These are phyloP conservation scores for slime mould (Dictyostelium discoideum) DNA, from an alignment of 78 protist genomes.

Conservation along the genomic window DNA sequence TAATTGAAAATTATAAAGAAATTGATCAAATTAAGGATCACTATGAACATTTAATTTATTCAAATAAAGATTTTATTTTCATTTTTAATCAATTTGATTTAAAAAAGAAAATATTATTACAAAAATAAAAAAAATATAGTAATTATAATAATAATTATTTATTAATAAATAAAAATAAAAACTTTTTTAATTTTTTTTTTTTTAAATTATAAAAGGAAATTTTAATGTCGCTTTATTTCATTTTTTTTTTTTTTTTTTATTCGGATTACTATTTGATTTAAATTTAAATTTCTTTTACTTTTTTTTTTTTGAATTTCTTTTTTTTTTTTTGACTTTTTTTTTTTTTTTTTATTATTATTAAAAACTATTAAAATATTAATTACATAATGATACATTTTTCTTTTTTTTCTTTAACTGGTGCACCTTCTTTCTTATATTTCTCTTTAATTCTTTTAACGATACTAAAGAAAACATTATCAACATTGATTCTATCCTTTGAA, in stretches of 20 bases:
- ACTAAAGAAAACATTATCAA: conserved; percentile 72
- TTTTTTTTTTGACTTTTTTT: not conserved
- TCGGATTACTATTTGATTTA: not conserved
- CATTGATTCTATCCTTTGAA: conserved; percentile 72
- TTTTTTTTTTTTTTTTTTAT: not conserved
- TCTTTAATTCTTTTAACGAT: conserved; percentile 73
- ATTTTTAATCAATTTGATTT: conserved; percentile 20
- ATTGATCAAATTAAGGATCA: conserved; percentile 11
- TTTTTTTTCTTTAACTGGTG: conserved; percentile 71
- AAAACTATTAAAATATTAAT: not conserved
- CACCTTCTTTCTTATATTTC: conserved; percentile 72
- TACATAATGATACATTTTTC: conserved; percentile 76
- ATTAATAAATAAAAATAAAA: not conserved
- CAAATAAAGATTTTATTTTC: conserved; percentile 23
- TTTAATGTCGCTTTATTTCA: not conserved
- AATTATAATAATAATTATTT: too few relatives aligned
- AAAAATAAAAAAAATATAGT: not conserved
- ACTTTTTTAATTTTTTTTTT: not conserved
- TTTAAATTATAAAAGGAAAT: not conserved
- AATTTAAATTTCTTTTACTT: not conserved
- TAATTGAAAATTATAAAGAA: not conserved
- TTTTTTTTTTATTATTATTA: not conserved
- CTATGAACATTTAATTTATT: conserved; percentile 20
- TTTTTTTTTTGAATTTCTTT: not conserved
- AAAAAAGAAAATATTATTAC: not conserved